phyloP scores from a whole-genome alignment of 192 early-diverging fungal genomes.

The Mortierella alpina region DNA sequence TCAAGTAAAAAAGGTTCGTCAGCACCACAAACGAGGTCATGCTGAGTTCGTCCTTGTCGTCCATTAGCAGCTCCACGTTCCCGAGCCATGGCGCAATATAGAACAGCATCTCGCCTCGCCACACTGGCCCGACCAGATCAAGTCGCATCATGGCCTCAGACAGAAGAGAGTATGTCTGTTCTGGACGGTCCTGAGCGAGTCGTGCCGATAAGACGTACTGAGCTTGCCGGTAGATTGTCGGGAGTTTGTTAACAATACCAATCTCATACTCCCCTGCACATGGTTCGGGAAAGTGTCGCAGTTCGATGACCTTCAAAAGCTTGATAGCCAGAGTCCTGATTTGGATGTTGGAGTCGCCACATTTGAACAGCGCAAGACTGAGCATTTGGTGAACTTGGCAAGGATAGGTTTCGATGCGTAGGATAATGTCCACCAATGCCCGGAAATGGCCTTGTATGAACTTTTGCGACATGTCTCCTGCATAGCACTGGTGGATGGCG shows the following conservation, averaged over 20 bases:
- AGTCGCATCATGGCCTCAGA: conserved; percentile 82
- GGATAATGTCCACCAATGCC: conserved; percentile 78
- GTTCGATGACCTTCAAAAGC: conserved; percentile 78
- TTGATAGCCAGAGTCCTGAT: conserved; percentile 78
- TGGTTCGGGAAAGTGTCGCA: conserved; percentile 67
- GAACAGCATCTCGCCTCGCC: conserved; percentile 75
- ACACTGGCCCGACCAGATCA: conserved; percentile 66
- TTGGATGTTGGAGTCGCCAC: conserved; percentile 74
- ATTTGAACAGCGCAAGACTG: conserved; percentile 81
- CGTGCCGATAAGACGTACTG: conserved; percentile 76
- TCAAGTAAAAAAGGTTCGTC: conserved; percentile 85
- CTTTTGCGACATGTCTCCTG: conserved; percentile 68
- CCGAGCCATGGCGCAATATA: conserved; percentile 87
- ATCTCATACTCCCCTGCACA: conserved; percentile 75
- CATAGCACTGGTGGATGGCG: conserved; percentile 79
- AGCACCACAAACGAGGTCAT: conserved; percentile 69
- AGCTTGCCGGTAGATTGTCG: conserved; percentile 83
- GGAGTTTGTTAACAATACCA: conserved; percentile 75
- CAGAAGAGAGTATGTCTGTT: conserved; percentile 75
- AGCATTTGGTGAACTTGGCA: conserved; percentile 69
- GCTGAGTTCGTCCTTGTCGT: conserved; percentile 57
- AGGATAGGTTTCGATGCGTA: conserved; percentile 71
- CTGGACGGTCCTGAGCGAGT: conserved; percentile 69
- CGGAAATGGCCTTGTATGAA: conserved; percentile 80
- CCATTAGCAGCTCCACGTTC: conserved; percentile 73